phyloP scores from a whole-genome alignment of 2,329 filamentous ascomycete genomes.

The Apiospora sp. region DNA sequence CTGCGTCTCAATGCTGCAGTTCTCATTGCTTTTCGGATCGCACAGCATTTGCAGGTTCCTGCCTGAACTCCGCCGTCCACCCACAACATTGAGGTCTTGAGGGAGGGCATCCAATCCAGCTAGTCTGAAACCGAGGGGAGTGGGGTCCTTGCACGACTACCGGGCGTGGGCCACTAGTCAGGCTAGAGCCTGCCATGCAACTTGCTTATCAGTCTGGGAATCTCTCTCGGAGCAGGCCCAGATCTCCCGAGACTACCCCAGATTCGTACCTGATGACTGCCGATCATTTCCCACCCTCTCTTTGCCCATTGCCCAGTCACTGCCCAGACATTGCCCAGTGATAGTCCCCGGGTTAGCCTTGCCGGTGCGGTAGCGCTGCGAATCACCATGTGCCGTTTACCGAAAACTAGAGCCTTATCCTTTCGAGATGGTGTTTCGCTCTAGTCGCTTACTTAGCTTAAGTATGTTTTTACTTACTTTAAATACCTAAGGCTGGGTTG shows the following conservation, averaged over 20 bases:
- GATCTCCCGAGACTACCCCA: constrained; percentile 20
- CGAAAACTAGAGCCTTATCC: background rate
- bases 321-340: background rate
- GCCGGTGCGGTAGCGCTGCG: background rate
- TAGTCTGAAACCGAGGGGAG: background rate
- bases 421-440: background rate
- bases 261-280: constrained; percentile 4
- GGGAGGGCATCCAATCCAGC: background rate
- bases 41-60: background rate
- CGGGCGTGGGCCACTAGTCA: background rate
- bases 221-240: constrained; percentile 18
- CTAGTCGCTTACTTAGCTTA: background rate
- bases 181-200: background rate
- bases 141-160: constrained; percentile 18
- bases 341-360: background rate
- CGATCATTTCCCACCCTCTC: constrained; percentile 10
- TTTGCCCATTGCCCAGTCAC: background rate
- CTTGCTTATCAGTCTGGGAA: constrained; percentile 19
- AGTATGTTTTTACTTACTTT: background rate
- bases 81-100: too few relatives aligned
- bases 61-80: background rate
- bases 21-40: background rate
- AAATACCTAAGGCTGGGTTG: background rate
- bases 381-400: background rate
- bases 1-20: background rate